Evolutionary conservation across 306 rosid genomes (phyloP).

Genomic region (Quercus cerris): DNA sequence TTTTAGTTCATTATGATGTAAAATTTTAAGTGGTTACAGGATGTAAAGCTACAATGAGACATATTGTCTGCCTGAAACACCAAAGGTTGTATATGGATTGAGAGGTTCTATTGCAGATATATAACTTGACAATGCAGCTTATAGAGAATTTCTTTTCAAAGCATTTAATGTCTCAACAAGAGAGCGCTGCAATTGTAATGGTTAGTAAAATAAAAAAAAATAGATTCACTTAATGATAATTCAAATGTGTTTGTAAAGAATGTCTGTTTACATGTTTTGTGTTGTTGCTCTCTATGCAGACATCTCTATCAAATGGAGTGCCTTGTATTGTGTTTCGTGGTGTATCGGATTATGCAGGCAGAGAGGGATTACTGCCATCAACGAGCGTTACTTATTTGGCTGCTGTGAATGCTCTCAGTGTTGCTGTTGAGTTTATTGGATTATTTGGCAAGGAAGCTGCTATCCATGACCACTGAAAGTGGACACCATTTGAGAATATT

Average conservation of each 20-base stretch:
- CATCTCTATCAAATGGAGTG: slow-evolving; percentile 15
- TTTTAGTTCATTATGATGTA: background rate
- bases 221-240: background rate
- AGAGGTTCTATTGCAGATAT: slow-evolving; percentile 17
- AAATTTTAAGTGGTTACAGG: background rate
- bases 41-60: slow-evolving; percentile 7
- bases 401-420: slow-evolving; percentile 9
- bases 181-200: slow-evolving; percentile 13
- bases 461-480: background rate
- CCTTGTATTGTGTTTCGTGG: slow-evolving; percentile 19
- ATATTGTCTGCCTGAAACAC: slow-evolving; percentile 14
- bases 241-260: background rate
- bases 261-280: background rate
- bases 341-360: background rate
- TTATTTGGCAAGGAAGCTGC: background rate
- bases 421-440: slow-evolving; percentile 10
- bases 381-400: slow-evolving; percentile 6
- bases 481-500: background rate
- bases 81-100: slow-evolving; percentile 12
- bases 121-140: slow-evolving; percentile 16
- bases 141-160: slow-evolving; percentile 17
- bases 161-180: slow-evolving; percentile 8
- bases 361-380: background rate
- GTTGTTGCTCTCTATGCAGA: background rate
- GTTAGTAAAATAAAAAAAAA: background rate